Percentiles rank a stretch among this genome's conserved stretches.
Evolutionary conservation across 768 basidiomycete species (phyloP).

Genomic region (Russula foetens): DNA sequence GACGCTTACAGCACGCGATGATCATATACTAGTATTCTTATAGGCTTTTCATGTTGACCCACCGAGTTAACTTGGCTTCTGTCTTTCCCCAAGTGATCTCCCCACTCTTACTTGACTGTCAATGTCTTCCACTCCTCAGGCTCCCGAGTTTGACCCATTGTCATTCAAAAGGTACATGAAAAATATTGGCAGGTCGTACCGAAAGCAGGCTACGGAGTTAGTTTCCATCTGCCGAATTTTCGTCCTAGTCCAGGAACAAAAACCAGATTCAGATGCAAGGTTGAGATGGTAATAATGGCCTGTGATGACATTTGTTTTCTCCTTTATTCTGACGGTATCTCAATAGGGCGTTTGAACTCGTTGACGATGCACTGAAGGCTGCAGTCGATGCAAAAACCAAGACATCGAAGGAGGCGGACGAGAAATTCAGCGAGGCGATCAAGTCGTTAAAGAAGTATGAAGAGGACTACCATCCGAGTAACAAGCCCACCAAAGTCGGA

Average conservation of each 20-base stretch:
- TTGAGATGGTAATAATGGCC: not conserved
- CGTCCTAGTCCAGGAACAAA: not conserved
- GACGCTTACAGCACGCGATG: too few relatives aligned
- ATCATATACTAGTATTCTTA: too few relatives aligned
- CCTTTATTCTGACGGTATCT: not conserved
- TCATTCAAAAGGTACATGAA: not conserved
- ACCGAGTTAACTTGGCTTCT: too few relatives aligned
- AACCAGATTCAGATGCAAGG: not conserved
- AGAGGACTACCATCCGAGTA: not conserved
- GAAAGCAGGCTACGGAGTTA: not conserved
- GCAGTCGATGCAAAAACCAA: not conserved
- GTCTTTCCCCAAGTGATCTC: too few relatives aligned
- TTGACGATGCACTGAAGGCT: not conserved
- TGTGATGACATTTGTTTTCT: not conserved
- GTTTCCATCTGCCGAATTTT: not conserved
- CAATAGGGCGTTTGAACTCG: not conserved
- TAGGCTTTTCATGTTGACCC: too few relatives aligned
- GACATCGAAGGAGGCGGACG: not conserved
- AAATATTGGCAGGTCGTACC: not conserved
- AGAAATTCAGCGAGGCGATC: not conserved
- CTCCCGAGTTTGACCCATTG: not conserved
- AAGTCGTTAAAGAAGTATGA: not conserved
- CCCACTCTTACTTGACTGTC: not conserved
- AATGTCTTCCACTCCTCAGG: not conserved
- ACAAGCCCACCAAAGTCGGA: not conserved